Percentiles rank a stretch among this genome's conserved stretches.
Conservation (phyloP, 306 rosid species). For the Potentilla sterilis region DNA sequence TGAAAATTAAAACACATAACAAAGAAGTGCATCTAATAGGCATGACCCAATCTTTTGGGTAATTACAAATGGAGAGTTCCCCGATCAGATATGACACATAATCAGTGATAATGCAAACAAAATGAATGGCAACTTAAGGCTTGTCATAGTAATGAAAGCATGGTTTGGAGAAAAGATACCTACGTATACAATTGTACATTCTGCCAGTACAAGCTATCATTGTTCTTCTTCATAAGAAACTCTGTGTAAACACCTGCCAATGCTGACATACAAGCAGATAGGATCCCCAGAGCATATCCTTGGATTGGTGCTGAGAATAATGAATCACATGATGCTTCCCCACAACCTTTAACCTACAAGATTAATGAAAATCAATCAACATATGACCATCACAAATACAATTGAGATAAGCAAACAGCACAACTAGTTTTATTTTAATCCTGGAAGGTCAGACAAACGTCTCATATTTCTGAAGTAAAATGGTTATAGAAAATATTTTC, state of each 20-base stretch:
- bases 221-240: constrained; percentile 95
- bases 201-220: constrained; percentile 95
- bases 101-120: not conserved
- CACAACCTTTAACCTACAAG: constrained; percentile 79
- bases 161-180: constrained; percentile 44
- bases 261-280: constrained; percentile 96
- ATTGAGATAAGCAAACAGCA: not conserved
- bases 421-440: not conserved
- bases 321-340: constrained; percentile 83
- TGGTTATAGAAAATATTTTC: not conserved
- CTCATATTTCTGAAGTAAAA: not conserved
- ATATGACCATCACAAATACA: not conserved
- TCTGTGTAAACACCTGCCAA: constrained; percentile 94
- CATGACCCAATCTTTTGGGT: not conserved
- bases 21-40: not conserved
- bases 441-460: not conserved
- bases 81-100: not conserved
- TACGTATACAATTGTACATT: constrained; percentile 92
- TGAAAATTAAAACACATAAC: not conserved
- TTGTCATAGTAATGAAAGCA: constrained; percentile 6
- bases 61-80: not conserved
- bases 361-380: constrained; percentile 18
- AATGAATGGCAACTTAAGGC: not conserved
- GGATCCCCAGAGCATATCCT: constrained; percentile 79
- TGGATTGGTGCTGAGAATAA: constrained; percentile 83